Percentiles rank a stretch among this genome's conserved stretches.
Evolutionary conservation across 2,329 filamentous ascomycete genomes (phyloP).

Genomic region (Epichloe gansuensis): DNA sequence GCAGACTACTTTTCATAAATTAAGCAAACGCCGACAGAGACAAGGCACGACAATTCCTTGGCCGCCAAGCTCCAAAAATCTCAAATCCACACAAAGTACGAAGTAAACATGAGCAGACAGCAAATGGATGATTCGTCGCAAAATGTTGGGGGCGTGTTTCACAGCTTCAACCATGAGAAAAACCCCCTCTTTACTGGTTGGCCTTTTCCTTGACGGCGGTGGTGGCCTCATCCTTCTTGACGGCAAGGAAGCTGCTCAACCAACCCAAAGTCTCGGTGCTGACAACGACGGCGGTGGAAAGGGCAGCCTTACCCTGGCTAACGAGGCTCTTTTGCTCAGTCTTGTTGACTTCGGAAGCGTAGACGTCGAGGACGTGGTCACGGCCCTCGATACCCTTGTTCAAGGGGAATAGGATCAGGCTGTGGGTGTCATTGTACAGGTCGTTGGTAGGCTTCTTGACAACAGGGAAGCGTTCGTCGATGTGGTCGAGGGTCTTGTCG

Average conservation of each 20-base stretch:
- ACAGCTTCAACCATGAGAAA: not conserved
- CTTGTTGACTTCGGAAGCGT: constrained; percentile 48
- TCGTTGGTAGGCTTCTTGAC: constrained; percentile 65
- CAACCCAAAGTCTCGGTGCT: constrained; percentile 51
- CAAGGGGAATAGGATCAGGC: constrained; percentile 48
- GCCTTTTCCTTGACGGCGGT: constrained; percentile 39
- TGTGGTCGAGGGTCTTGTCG: constrained; percentile 53
- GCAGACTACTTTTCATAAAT: not conserved
- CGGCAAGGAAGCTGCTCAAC: constrained; percentile 43
- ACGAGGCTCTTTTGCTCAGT: constrained; percentile 50
- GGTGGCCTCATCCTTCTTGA: constrained; percentile 50
- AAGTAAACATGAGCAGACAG: too few species aligned
- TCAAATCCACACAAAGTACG: not conserved
- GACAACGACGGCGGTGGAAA: constrained; percentile 55
- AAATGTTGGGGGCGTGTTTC: not conserved
- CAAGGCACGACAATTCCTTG: not conserved
- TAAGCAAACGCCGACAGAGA: not conserved
- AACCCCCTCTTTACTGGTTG: constrained; percentile 24
- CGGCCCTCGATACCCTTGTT: constrained; percentile 48
- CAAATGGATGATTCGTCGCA: too few species aligned
- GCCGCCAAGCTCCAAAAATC: not conserved
- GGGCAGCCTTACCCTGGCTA: constrained; percentile 55
- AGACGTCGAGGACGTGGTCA: constrained; percentile 47
- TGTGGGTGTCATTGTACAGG: constrained; percentile 51
- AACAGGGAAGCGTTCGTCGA: constrained; percentile 59